Base-by-base conservation (phyloP, 1,139 yeast species). In the Magnusiomyces magnusii region DNA sequence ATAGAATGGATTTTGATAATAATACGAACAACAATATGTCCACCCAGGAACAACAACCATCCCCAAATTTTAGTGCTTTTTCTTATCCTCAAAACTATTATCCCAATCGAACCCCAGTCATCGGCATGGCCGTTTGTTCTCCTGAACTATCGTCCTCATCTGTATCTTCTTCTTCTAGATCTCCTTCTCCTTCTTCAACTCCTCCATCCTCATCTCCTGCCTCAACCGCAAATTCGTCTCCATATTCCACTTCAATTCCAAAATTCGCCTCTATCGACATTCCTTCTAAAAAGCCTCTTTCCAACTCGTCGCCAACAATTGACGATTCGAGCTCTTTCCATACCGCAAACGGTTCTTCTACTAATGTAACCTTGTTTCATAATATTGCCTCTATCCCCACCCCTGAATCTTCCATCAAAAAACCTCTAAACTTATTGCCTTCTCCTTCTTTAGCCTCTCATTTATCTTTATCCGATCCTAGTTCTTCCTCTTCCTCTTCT, bases 161-260 rank as follows among this genome's bases (percentile, higher is more conserved):
- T 7, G 3, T 19, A 19, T 24, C 27, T 24, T 7, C 19, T 5
- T 25, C 24, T 2, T 34, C 21, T n/a, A 10, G 15, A 17, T 19
- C 53, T 15, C 41, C 19, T 17, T 50, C 53, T n/a, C 41, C 53
- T 9, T 24, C 51, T 7, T 50, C 53, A 2, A 19, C 53, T n/a
- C 19, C 34, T n/a, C 49, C 49, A 5, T 44, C 49, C 5, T 21
- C 49, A 24, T 28, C 53, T 2, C 39, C 24, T 2, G 17, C 17
- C 7, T 50, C 53, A 21, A 21, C 53, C 17, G 23, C 41, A 50
- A 50, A 31, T 41, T 50, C 53, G n/a, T 50, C 53, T 10, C 36
- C 36, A 2, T 28, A 50, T n/a, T 28, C 53, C 10, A n/a, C 41
- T 2, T 34, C 53, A 2, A 28, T 50, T 7, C 27, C 42, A 34